These are phyloP conservation scores for Limnanthes douglasii DNA, from an alignment of 345 rosid species.

Conservation along the genomic window DNA sequence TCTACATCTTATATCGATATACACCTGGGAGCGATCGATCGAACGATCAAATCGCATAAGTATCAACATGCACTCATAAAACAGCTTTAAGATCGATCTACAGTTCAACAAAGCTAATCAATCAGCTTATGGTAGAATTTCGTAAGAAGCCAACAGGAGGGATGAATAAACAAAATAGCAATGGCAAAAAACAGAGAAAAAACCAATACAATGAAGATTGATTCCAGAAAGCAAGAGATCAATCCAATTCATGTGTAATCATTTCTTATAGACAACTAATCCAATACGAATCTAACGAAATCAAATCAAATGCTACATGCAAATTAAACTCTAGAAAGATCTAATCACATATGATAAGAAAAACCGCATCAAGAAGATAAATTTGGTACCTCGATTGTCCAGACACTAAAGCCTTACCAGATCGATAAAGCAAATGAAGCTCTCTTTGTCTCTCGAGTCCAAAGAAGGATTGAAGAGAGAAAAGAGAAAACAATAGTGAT, in stretches of 20 bases:
- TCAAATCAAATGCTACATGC: too few relatives aligned
- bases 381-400: too few relatives aligned
- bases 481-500: too few relatives aligned
- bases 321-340: too few relatives aligned
- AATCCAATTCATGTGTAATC: slow-evolving; percentile 1
- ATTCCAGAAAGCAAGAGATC: slow-evolving; percentile 6
- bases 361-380: too few relatives aligned
- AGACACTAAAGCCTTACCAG: too few relatives aligned
- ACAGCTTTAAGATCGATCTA: slow-evolving; percentile 8
- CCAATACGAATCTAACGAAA: neutral
- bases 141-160: neutral
- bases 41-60: neutral
- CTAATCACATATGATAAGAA: too few relatives aligned
- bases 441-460: too few relatives aligned
- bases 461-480: too few relatives aligned
- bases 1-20: neutral
- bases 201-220: too few relatives aligned
- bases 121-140: neutral
- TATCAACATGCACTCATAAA: slow-evolving; percentile 3
- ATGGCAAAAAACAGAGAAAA: neutral
- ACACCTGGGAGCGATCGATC: neutral
- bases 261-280: neutral
- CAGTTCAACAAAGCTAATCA: slow-evolving; percentile 1
- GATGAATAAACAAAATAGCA: neutral
- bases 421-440: too few relatives aligned